phyloP scores from a whole-genome alignment of 1,139 yeast species.

The Diutina neorugosa region DNA sequence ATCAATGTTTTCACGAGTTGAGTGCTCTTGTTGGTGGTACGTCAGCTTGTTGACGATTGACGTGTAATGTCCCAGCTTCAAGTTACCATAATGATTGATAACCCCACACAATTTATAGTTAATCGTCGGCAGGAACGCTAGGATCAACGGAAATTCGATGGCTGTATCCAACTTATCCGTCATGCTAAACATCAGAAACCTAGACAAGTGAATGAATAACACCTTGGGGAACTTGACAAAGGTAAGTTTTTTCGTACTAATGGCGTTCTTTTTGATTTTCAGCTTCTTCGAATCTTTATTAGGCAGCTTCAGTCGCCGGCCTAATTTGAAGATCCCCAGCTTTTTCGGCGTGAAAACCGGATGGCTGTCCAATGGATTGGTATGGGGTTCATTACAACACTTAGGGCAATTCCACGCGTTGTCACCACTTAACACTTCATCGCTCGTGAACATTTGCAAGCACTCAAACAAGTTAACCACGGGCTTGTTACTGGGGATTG shows the following conservation, averaged over 20 bases:
- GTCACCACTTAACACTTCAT: slow-evolving; percentile 57
- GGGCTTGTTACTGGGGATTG: slow-evolving; percentile 36
- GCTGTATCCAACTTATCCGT: slow-evolving; percentile 44
- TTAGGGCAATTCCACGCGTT: slow-evolving; percentile 74
- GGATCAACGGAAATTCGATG: slow-evolving; percentile 39
- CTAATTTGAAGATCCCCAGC: slow-evolving; percentile 20
- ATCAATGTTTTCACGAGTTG: slow-evolving; percentile 8
- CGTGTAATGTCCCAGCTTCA: slow-evolving; percentile 68
- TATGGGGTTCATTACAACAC: slow-evolving; percentile 28
- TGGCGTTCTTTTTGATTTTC: slow-evolving; percentile 6
- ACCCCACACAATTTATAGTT: slow-evolving; percentile 47
- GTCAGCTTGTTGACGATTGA: slow-evolving; percentile 45
- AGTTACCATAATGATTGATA: slow-evolving; percentile 59
- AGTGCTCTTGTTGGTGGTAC: slow-evolving; percentile 10
- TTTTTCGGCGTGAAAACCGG: slow-evolving; percentile 17
- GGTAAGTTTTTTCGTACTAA: slow-evolving; percentile 41
- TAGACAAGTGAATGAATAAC: slow-evolving; percentile 51
- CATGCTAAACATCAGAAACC: slow-evolving; percentile 42
- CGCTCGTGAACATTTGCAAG: slow-evolving; percentile 51
- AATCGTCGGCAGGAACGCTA: slow-evolving; percentile 21
- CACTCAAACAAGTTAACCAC: slow-evolving; percentile 44
- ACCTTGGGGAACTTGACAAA: slow-evolving; percentile 56
- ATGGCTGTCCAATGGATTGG: slow-evolving; percentile 10
- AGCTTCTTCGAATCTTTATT: slow-evolving; percentile 5
- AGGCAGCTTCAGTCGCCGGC: slow-evolving; percentile 26